Evolutionary conservation across 345 rosid species (phyloP).

Genomic region (Eucalyptus sp.): DNA sequence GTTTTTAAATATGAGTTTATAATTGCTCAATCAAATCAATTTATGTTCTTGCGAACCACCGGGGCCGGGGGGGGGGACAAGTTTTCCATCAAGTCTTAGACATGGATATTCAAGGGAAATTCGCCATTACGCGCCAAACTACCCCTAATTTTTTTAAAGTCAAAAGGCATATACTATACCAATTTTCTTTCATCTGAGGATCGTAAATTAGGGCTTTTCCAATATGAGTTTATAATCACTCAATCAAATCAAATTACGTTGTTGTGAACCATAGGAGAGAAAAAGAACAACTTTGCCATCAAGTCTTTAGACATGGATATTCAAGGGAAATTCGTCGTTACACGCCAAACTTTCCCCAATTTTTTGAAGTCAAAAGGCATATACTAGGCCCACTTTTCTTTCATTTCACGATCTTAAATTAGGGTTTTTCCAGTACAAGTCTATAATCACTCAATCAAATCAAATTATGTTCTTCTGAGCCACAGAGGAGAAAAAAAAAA

Average conservation of each 20-base stretch:
- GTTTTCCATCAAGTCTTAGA: not conserved
- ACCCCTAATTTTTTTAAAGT: not conserved
- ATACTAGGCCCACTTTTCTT: not conserved
- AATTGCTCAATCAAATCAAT: not conserved
- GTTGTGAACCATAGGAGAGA: not conserved
- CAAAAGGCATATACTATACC: not conserved
- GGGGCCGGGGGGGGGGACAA: accelerated
- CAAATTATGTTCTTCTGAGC: not conserved
- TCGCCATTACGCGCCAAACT: not conserved
- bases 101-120: not conserved
- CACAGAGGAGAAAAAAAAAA: not conserved
- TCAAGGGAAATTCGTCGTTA: not conserved
- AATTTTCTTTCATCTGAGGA: not conserved
- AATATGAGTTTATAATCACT: not conserved
- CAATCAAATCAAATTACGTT: not conserved
- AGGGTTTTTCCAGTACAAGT: accelerated
- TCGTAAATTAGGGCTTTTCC: not conserved
- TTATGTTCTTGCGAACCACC: not conserved
- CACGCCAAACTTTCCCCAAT: not conserved
- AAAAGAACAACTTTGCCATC: not conserved
- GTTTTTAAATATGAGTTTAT: not conserved
- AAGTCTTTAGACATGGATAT: not conserved
- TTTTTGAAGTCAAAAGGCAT: not conserved
- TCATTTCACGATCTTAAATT: not conserved
- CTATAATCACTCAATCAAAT: not conserved